phyloP scores from a whole-genome alignment of 129 eudicot genomes.

The Ambrosia artemisiifolia region DNA sequence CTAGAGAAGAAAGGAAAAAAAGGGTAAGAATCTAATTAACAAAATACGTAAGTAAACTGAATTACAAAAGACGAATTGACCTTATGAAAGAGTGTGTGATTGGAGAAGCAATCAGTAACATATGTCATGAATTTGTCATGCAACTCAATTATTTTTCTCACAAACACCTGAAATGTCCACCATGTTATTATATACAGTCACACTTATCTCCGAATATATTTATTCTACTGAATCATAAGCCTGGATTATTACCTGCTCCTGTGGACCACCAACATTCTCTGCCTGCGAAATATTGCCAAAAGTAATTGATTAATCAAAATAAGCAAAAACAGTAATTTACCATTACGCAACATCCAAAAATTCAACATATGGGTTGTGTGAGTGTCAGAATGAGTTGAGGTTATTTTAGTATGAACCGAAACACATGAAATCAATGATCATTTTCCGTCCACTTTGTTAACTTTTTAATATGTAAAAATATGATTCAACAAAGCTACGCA shows the following conservation, averaged over 20 bases:
- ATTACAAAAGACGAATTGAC: constrained; percentile 11
- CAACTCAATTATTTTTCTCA: constrained; percentile 57
- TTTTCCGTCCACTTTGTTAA: not conserved
- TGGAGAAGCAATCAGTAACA: constrained; percentile 55
- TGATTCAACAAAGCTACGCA: not conserved
- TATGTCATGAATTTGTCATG: constrained; percentile 70
- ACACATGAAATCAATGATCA: not conserved
- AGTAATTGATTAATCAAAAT: not conserved
- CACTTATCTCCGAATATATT: not conserved
- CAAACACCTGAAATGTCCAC: constrained; percentile 41
- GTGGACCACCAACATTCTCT: constrained; percentile 61
- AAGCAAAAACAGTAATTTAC: not conserved
- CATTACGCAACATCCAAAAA: not conserved
- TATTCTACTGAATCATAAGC: not conserved
- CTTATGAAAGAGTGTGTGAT: constrained; percentile 70
- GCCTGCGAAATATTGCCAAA: constrained; percentile 35
- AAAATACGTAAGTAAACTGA: not conserved
- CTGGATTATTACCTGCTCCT: constrained; percentile 51
- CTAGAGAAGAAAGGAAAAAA: constrained; percentile 22
- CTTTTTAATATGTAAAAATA: not conserved
- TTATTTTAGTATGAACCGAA: not conserved
- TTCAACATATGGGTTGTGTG: not conserved
- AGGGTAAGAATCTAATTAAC: not conserved
- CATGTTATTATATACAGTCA: constrained; percentile 4
- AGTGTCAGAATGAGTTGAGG: not conserved